Conservation (phyloP, 106 monocot species). For the Acorus gramineus region DNA sequence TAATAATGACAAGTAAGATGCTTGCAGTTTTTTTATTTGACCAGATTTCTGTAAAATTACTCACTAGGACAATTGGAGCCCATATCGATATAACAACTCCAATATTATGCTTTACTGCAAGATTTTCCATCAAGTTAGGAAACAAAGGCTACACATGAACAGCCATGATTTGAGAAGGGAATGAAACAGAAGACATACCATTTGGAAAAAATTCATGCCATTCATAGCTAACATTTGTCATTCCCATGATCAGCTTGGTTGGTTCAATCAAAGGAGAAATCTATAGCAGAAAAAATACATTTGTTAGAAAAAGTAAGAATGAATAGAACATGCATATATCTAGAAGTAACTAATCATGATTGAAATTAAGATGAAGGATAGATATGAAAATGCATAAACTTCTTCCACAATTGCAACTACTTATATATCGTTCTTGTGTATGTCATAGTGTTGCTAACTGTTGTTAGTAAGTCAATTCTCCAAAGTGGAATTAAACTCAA, state of each 20-base stretch:
- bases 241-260: conserved; percentile 67
- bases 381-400: too few species aligned
- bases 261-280: conserved; percentile 82
- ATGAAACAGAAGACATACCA: conserved; percentile 35
- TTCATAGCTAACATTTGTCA: conserved; percentile 51
- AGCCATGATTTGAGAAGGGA: not conserved
- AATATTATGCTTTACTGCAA: conserved; percentile 76
- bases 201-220: conserved; percentile 99
- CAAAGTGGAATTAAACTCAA: too few species aligned
- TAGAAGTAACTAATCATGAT: not conserved
- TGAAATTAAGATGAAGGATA: conserved; percentile 4
- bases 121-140: not conserved
- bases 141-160: too few species aligned
- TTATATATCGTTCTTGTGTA: too few species aligned
- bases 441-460: too few species aligned
- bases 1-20: not conserved
- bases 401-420: too few species aligned
- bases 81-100: conserved; percentile 85
- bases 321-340: not conserved
- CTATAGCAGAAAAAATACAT: conserved; percentile 18
- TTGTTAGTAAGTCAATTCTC: too few species aligned
- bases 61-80: conserved; percentile 93
- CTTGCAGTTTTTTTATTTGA: not conserved
- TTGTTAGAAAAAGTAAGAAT: not conserved
- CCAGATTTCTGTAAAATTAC: not conserved